These are phyloP conservation scores for Naganishia randhawae DNA, from an alignment of 768 basidiomycete species.

Conservation along the genomic window DNA sequence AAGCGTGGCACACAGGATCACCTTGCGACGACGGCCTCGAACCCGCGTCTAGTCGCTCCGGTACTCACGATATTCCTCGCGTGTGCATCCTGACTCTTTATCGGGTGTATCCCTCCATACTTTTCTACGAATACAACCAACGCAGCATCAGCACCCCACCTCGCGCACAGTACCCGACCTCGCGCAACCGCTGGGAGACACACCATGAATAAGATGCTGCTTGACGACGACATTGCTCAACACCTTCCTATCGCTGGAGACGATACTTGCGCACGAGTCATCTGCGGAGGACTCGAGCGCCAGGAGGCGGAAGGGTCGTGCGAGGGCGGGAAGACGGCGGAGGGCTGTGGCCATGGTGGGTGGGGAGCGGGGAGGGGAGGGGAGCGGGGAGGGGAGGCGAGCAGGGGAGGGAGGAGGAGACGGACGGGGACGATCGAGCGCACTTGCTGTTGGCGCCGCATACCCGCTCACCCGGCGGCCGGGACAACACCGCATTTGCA, in stretches of 20 bases:
- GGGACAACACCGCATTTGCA: neutral
- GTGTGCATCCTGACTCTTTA: constrained; percentile 72
- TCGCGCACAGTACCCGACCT: neutral
- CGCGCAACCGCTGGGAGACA: neutral
- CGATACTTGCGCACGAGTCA: constrained; percentile 86
- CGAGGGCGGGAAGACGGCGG: constrained; percentile 4
- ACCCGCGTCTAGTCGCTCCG: no score
- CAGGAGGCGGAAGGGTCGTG: constrained; percentile 42
- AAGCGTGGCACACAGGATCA: no score
- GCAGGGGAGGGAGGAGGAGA: neutral
- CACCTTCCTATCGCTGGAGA: constrained; percentile 63
- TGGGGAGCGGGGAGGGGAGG: neutral
- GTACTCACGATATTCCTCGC: constrained; percentile 67
- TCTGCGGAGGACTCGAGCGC: constrained; percentile 82
- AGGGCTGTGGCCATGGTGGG: neutral
- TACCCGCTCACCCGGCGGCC: no score
- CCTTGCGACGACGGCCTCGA: no score
- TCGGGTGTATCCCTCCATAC: constrained; percentile 51
- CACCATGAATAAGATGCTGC: constrained; percentile 59
- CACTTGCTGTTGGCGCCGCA: no score
- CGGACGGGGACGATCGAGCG: neutral
- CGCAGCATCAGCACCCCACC: constrained; percentile 51
- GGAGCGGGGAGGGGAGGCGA: no score
- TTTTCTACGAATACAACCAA: constrained; percentile 32
- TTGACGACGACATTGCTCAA: constrained; percentile 82